Percentiles rank a stretch among this genome's conserved stretches.
Conservation (phyloP, 2,329 filamentous ascomycete species). For the Pseudogymnoascus sp. region DNA sequence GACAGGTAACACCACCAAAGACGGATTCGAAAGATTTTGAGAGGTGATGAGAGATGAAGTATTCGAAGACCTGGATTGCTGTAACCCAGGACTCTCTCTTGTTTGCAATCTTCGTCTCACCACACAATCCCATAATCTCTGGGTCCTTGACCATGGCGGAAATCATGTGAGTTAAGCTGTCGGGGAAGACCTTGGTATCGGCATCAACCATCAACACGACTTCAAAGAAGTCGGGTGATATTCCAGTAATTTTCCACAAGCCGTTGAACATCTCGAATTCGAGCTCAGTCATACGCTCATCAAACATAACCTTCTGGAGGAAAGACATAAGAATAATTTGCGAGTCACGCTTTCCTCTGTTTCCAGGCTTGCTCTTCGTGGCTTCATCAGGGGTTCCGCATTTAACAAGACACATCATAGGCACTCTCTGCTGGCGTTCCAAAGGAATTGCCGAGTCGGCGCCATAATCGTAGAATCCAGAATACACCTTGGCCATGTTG, state of each 20-base stretch:
- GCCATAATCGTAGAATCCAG: conserved; percentile 97
- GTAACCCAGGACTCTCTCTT: conserved; percentile 92
- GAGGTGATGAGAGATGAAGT: conserved; percentile 97
- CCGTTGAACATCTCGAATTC: conserved; percentile 99
- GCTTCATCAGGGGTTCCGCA: conserved; percentile 87
- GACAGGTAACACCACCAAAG: conserved; percentile 96
- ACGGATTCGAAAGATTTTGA: conserved; percentile 97
- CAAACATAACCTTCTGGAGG: conserved; percentile 99
- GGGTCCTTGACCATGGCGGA: conserved; percentile 99
- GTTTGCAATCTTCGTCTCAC: conserved; percentile 99
- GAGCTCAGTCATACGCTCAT: conserved; percentile 98
- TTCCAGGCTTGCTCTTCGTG: conserved; percentile 78
- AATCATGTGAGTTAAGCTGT: conserved; percentile 97
- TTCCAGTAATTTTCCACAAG: conserved; percentile 96
- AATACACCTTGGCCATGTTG: conserved; percentile 99
- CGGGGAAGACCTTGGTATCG: conserved; percentile 97
- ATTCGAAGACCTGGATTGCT: conserved; percentile 98
- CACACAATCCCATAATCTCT: conserved; percentile 97
- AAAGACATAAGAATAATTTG: conserved; percentile 99
- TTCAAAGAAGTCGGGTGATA: conserved; percentile 96
- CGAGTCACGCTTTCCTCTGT: conserved; percentile 96
- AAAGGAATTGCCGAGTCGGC: conserved; percentile 66
- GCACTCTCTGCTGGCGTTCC: conserved; percentile 91
- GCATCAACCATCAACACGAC: conserved; percentile 98
- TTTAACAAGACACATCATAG: conserved; percentile 95